These are phyloP conservation scores for Saturnispora sekii DNA, from an alignment of 805 yeast species.

Conservation along the genomic window DNA sequence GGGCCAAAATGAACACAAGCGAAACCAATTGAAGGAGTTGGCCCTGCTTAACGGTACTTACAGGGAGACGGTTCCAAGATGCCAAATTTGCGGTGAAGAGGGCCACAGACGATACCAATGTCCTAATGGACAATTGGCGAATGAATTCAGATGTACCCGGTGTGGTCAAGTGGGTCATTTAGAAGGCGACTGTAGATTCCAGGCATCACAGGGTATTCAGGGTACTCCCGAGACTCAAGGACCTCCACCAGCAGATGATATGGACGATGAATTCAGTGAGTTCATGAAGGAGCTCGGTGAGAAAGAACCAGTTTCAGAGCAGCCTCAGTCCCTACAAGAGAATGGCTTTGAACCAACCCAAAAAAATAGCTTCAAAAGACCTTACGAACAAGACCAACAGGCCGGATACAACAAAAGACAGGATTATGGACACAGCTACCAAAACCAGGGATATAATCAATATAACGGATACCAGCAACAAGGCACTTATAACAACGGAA, in stretches of 20 bases:
- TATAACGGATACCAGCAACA: background rate
- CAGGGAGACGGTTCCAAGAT: conserved; percentile 58
- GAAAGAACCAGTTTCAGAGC: conserved; percentile 6
- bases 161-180: conserved; percentile 85
- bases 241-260: conserved; percentile 13
- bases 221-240: conserved; percentile 19
- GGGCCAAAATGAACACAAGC: conserved; percentile 84
- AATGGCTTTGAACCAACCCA: no score
- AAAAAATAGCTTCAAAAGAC: background rate
- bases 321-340: background rate
- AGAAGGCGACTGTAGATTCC: conserved; percentile 68
- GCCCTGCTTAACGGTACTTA: conserved; percentile 93
- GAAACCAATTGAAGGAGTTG: conserved; percentile 83
- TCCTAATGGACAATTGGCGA: conserved; percentile 46
- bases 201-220: background rate
- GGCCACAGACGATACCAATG: conserved; percentile 62
- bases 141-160: conserved; percentile 53
- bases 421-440: background rate
- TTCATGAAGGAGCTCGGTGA: conserved; percentile 42
- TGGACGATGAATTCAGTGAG: conserved; percentile 41
- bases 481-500: background rate
- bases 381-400: background rate
- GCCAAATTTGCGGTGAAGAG: conserved; percentile 53
- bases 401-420: background rate
- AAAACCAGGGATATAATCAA: background rate